A percentile compares a stretch with the other conserved stretches of the same genome.
These are phyloP conservation scores for Globisporangium carolinianum DNA, from an alignment of 352 stramenopile species.

Conservation along the genomic window DNA sequence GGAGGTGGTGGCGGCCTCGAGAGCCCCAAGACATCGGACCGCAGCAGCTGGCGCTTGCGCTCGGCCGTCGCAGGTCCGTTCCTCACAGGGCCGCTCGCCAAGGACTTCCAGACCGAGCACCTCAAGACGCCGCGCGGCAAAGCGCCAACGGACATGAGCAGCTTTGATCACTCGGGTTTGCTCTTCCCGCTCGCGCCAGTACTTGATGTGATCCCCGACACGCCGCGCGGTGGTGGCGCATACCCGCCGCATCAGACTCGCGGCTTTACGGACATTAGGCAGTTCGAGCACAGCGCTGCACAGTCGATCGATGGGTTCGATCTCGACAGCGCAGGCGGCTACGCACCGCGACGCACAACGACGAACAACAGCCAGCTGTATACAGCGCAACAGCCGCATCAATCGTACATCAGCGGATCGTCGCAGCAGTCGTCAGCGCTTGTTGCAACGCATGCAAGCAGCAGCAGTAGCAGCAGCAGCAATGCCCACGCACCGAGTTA, in stretches of 20 bases:
- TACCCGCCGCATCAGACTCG: slow-evolving; percentile 14
- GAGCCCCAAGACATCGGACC: slow-evolving; percentile 25
- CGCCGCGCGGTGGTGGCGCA: slow-evolving; percentile 7
- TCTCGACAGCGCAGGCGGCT: slow-evolving; percentile 6
- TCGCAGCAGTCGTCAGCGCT: slow-evolving; percentile 9
- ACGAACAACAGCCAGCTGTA: slow-evolving; percentile 13
- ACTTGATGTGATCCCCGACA: slow-evolving; percentile 19
- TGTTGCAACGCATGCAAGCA: slow-evolving; percentile 4
- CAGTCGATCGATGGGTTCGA: slow-evolving; percentile 13
- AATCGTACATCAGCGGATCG: slow-evolving; percentile 4
- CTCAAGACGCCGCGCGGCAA: slow-evolving; percentile 24
- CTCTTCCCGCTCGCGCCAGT: slow-evolving; percentile 29
- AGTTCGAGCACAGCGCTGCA: slow-evolving; percentile 15
- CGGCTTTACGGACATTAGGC: slow-evolving; percentile 18
- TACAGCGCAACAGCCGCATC: slow-evolving; percentile 1
- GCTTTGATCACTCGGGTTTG: slow-evolving; percentile 25
- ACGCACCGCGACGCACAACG: slow-evolving; percentile 1
- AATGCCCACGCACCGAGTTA: slow-evolving; percentile 16
- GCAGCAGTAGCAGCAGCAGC: not conserved
- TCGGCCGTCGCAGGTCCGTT: slow-evolving; percentile 27
- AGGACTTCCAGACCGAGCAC: slow-evolving; percentile 21
- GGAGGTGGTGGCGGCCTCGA: slow-evolving; percentile 9
- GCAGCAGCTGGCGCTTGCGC: slow-evolving; percentile 19
- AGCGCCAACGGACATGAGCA: slow-evolving; percentile 18
- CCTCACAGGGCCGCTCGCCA: slow-evolving; percentile 28